Percentiles rank a stretch among this genome's conserved stretches.
Conservation (phyloP, 495 filamentous ascomycete genomes). For the Barbatosphaeria neglecta region DNA sequence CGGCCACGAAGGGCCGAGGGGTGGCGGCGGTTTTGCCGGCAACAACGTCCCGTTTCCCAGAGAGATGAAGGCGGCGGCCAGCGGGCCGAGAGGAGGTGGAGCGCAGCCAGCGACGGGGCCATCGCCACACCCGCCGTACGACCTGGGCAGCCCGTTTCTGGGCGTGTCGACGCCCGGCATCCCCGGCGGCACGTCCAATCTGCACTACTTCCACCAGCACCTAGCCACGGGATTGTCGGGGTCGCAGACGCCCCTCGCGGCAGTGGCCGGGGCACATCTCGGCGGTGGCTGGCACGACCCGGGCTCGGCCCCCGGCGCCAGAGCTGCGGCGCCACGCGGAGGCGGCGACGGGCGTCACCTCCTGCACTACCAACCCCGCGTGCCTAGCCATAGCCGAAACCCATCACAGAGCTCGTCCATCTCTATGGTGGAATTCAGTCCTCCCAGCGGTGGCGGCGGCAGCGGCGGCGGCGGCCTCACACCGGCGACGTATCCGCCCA, state of each 20-base stretch:
- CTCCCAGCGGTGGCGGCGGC: too few relatives aligned
- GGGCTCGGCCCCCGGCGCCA: too few relatives aligned
- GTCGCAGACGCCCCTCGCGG: slow-evolving; percentile 74
- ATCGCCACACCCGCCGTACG: slow-evolving; percentile 24
- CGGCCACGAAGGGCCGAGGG: slow-evolving; percentile 15
- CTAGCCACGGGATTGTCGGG: slow-evolving; percentile 70
- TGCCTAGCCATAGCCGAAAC: slow-evolving; percentile 25
- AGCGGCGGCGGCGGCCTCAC: background rate
- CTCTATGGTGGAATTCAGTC: slow-evolving; percentile 25
- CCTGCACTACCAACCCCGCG: slow-evolving; percentile 1
- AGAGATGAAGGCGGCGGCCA: slow-evolving; percentile 15
- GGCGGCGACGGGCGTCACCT: slow-evolving; percentile 2
- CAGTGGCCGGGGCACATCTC: slow-evolving; percentile 57
- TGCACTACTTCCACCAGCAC: slow-evolving; percentile 84
- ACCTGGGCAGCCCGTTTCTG: slow-evolving; percentile 52
- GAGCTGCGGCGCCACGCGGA: slow-evolving; percentile 8
- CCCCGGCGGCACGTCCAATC: slow-evolving; percentile 74
- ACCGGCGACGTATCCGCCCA: background rate
- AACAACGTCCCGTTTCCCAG: slow-evolving; percentile 18
- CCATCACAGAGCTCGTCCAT: slow-evolving; percentile 29
- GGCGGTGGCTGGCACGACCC: slow-evolving; percentile 27
- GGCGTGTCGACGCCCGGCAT: slow-evolving; percentile 65
- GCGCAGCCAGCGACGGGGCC: background rate
- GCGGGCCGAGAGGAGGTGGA: slow-evolving; percentile 1
- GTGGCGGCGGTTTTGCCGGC: background rate